Conservation (phyloP, 2,329 filamentous ascomycete genomes). For the Arthrinium phaeospermum region DNA sequence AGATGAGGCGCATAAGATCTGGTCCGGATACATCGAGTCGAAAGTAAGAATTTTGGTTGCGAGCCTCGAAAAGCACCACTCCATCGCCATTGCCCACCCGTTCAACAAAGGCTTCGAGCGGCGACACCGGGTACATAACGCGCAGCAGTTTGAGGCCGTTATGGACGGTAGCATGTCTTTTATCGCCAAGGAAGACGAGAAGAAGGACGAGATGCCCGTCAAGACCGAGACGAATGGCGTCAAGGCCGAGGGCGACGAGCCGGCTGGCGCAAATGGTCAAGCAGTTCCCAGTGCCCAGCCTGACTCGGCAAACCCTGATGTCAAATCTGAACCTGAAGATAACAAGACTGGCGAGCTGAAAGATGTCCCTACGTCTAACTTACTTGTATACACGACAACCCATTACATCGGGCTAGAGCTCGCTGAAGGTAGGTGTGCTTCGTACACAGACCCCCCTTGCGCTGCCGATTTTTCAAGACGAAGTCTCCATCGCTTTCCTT, state of each 20-base stretch:
- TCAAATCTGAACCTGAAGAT: constrained; percentile 32
- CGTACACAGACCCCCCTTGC: constrained; percentile 4
- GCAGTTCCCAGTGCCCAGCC: constrained; percentile 1
- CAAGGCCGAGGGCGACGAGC: constrained; percentile 49
- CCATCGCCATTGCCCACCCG: constrained; percentile 83
- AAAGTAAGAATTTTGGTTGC: constrained; percentile 87
- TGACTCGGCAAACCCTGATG: constrained; percentile 22
- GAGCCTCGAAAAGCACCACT: constrained; percentile 79
- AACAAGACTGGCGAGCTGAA: constrained; percentile 33
- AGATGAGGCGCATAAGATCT: constrained; percentile 83
- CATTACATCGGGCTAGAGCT: constrained; percentile 93
- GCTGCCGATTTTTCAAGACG: neutral
- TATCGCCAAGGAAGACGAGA: constrained; percentile 42
- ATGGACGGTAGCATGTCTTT: constrained; percentile 59
- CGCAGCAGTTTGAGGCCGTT: constrained; percentile 56
- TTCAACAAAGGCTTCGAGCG: constrained; percentile 94
- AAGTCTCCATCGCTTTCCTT: constrained; percentile 4
- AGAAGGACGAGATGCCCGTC: constrained; percentile 35
- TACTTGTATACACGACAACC: constrained; percentile 81
- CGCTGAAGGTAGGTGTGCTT: constrained; percentile 65
- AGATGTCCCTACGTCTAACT: constrained; percentile 31
- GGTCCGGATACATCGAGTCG: constrained; percentile 92
- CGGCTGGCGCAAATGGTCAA: constrained; percentile 5
- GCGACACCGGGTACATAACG: constrained; percentile 71
- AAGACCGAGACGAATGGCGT: constrained; percentile 38